phyloP scores from a whole-genome alignment of 805 yeast species.

The Candida sanyiensis region DNA sequence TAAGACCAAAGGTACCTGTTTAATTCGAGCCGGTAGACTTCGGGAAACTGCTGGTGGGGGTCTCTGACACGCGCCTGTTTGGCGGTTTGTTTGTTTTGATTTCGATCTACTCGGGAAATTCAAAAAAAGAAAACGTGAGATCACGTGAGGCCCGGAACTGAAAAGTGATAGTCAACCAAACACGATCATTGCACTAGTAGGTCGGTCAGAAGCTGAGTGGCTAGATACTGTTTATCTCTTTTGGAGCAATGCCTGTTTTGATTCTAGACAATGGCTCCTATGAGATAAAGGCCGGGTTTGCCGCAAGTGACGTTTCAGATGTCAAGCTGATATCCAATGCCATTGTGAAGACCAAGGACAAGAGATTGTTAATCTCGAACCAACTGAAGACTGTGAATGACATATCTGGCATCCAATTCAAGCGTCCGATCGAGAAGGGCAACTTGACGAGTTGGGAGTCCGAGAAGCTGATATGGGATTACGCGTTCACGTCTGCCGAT shows the following conservation, averaged over 20 bases:
- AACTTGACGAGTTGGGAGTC: constrained; percentile 88
- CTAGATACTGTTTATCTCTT: too few species aligned
- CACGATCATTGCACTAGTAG: too few species aligned
- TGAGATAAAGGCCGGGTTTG: constrained; percentile 61
- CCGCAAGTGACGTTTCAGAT: constrained; percentile 28
- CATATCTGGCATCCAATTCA: constrained; percentile 63
- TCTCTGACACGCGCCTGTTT: neutral
- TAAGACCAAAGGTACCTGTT: too few species aligned
- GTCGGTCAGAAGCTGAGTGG: too few species aligned
- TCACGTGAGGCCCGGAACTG: too few species aligned
- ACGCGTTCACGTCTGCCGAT: constrained; percentile 33
- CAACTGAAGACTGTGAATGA: constrained; percentile 60
- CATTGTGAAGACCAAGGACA: constrained; percentile 69
- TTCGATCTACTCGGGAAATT: neutral
- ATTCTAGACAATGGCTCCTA: constrained; percentile 90
- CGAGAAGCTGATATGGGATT: constrained; percentile 88
- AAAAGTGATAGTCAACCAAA: too few species aligned
- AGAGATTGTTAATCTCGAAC: constrained; percentile 66
- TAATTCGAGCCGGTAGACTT: neutral
- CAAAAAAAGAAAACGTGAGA: too few species aligned
- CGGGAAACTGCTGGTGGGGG: neutral
- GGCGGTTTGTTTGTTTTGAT: constrained; percentile 6
- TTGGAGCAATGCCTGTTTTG: constrained; percentile 27
- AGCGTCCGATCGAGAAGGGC: constrained; percentile 85
- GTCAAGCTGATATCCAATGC: constrained; percentile 61